phyloP scores from a whole-genome alignment of 129 eudicot genomes.

The Pseudognaphalium luteoalbum region DNA sequence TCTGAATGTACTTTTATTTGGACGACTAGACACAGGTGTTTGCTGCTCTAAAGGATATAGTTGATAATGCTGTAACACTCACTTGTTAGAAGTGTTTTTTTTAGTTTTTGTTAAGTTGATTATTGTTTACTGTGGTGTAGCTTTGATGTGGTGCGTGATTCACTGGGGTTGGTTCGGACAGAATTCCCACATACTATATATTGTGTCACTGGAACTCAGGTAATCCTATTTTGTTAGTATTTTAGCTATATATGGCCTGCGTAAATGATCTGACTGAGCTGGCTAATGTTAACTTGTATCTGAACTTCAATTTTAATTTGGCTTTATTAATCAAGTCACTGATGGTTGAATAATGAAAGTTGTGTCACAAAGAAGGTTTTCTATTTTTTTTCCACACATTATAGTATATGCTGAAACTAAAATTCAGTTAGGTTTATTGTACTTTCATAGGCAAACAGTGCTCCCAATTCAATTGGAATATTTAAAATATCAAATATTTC shows the following conservation, averaged over 20 bases:
- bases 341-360: neutral
- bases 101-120: neutral
- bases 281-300: neutral
- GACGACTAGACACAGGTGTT: neutral
- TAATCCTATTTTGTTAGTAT: slow-evolving; percentile 16
- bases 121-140: slow-evolving; percentile 41
- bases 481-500: slow-evolving; percentile 82
- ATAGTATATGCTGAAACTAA: too few species aligned
- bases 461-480: slow-evolving; percentile 80
- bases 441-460: slow-evolving; percentile 59
- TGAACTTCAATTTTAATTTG: neutral
- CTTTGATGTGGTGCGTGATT: slow-evolving; percentile 83
- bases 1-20: neutral
- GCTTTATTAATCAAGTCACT: neutral
- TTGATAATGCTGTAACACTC: neutral
- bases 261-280: neutral
- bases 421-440: neutral
- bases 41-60: neutral
- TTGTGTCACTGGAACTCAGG: slow-evolving; percentile 92
- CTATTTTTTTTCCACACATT: too few species aligned
- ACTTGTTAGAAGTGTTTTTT: neutral
- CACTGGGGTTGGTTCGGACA: slow-evolving; percentile 81
- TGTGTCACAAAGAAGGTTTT: too few species aligned
- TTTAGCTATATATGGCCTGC: neutral
- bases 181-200: slow-evolving; percentile 88